Base-by-base conservation (phyloP, 192 early-diverging fungal species). In the Mortierella hygrophila region DNA sequence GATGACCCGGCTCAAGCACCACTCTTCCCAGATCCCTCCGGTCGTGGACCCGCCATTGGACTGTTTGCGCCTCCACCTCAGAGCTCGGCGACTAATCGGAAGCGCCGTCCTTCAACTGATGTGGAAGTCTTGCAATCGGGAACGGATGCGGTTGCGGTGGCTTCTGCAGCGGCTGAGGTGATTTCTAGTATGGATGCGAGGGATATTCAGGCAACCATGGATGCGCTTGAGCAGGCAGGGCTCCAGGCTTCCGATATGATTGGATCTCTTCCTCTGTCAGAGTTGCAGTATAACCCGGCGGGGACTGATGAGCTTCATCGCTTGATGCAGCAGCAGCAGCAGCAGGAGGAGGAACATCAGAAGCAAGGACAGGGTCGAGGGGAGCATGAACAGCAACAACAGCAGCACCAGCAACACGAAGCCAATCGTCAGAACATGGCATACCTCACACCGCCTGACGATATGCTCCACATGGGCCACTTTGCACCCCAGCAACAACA, bases 401-500 rank as follows among this genome's bases (percentile, higher is more conserved):
- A 40, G 29, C 71, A 68, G 40, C 78, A 72, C 52, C 63, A 42
- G 23, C 72, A 65, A 41, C 74, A 76, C 9, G 74, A 63, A 2
- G 26, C 9, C 54, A 52, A 72, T 29, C 54, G 41, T 23, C 60
- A 70, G 15, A 68, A 72, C 26, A 16, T 71, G 55, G 21, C 47
- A 1, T 60, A 65, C n/a, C 52, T 72, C n/a, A 46, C 71, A 29
- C 38, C 15, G 6, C 57, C 37, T 20, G 29, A 65, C 13, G 44
- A 72, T 6, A 26, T 46, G 21, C 42, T 72, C n/a, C 41, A 15
- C 21, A 29, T 21, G 13, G 71, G n/a, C 9, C n/a, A 49, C 26
- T 72, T 72, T 37, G 35, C 42, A 29, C 40, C 23, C 42, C 71
- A 72, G n/a, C 80, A 73, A 8, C 80, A 82, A 41, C 74, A 71